Evolutionary conservation across 208 protist species (phyloP).

Genomic region (Trypanosoma caninum): DNA sequence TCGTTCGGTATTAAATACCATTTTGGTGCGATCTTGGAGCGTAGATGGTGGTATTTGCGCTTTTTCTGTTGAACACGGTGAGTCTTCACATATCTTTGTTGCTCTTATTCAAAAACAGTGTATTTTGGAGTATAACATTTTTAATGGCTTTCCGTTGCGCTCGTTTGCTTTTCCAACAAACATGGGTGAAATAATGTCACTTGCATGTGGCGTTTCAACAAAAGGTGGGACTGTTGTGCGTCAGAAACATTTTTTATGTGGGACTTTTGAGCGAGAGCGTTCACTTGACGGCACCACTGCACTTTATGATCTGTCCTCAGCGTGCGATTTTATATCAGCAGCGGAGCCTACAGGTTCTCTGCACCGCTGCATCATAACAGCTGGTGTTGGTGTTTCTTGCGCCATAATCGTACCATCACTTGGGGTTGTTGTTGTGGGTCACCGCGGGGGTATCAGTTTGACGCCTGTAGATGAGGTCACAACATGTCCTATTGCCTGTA

Average conservation of each 20-base stretch:
- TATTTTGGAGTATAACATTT: constrained; percentile 75
- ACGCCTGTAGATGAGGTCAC: constrained; percentile 44
- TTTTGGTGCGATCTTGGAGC: constrained; percentile 34
- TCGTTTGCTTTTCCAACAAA: constrained; percentile 37
- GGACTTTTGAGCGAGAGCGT: constrained; percentile 23
- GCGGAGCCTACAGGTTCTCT: background rate
- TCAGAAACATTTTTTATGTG: constrained; percentile 16
- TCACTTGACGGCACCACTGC: constrained; percentile 21
- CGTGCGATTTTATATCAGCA: background rate
- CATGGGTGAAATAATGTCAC: constrained; percentile 31
- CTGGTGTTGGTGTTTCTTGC: constrained; percentile 18
- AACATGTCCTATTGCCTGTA: constrained; percentile 40
- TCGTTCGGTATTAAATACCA: constrained; percentile 4
- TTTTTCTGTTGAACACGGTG: constrained; percentile 40
- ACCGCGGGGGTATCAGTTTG: constrained; percentile 35
- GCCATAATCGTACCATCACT: constrained; percentile 31
- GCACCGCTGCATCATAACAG: constrained; percentile 21
- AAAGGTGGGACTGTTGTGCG: background rate
- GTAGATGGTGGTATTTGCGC: constrained; percentile 53
- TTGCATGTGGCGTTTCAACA: constrained; percentile 14
- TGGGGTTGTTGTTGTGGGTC: constrained; percentile 51
- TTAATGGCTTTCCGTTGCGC: constrained; percentile 43
- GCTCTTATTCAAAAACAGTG: constrained; percentile 37
- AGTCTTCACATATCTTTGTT: constrained; percentile 45
- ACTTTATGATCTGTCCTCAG: constrained; percentile 10